Base-by-base conservation (phyloP, 108 stramenopile genomes). In the Aurantiochytrium sp. region DNA sequence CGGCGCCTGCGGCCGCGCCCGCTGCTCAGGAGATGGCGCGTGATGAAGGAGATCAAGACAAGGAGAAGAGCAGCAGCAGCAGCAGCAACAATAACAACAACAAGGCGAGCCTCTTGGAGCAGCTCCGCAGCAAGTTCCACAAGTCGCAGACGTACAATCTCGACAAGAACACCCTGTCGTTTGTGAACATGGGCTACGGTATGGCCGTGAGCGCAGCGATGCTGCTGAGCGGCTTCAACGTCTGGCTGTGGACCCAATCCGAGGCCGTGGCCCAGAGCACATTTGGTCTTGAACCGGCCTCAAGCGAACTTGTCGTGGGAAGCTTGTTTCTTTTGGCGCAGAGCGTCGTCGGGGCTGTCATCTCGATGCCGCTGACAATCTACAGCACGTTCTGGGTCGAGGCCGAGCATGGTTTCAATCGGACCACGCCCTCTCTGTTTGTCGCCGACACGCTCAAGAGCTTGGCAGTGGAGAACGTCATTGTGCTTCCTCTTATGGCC, bases 401-500 rank as follows among this genome's bases (percentile, higher is more conserved):
- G 90, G 95, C 93, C 83, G 94, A 96, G 87, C 99, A 99, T 89
- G 98, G 98, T 51, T 99, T 99, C 93, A 99, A 99, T 95, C 98
- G 98, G 90, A 94, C 94, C 88, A 98, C 98, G 5, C 76, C 93
- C 4, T 92, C 93, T 28, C 91, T 98, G 25, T 99, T 97, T 93
- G 89, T 97, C 29, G 93, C 93, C 21, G 99, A 99, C 92, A 97
- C 97, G 92, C 53, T 97, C 88, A 98, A 98, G 91, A 91, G 94
- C 25, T 90, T 99, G 42, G 87, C 92, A 6, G 89, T 99, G 23
- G 92, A 94, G 59, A 93, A 92, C n/a, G 91, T 95, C 21, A 94
- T 99, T 89, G 97, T 97, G 18, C 94, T 94, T 5, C 99, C 98
- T 1, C 95, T 98, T 59, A 89, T 97, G 21, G 96, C 96, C 4